Percentiles rank a stretch among this genome's conserved stretches.
phyloP scores from a whole-genome alignment of 179 eudicot genomes.

The Beta macrorhiza region DNA sequence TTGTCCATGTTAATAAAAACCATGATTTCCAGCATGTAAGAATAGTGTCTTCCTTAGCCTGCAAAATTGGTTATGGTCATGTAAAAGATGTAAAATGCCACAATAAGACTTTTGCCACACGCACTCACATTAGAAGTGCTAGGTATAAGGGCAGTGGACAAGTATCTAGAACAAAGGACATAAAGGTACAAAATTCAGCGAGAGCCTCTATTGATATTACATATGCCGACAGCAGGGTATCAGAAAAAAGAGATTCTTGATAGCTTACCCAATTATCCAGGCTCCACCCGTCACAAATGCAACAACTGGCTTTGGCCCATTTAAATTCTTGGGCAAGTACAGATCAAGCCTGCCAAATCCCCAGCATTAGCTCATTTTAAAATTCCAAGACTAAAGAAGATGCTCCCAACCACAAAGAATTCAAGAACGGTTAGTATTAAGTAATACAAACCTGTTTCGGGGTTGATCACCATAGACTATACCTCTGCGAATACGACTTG shows the following conservation, averaged over 20 bases:
- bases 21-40: not conserved
- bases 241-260: not conserved
- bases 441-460: conserved; percentile 63
- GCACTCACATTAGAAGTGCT: not conserved
- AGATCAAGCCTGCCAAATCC: conserved; percentile 75
- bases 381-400: not conserved
- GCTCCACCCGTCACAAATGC: conserved; percentile 99
- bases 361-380: conserved; percentile 20
- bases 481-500: conserved; percentile 68
- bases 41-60: not conserved
- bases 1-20: not conserved
- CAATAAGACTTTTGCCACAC: too few species aligned
- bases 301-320: conserved; percentile 85
- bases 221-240: not conserved
- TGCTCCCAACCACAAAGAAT: not conserved
- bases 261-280: conserved; percentile 92
- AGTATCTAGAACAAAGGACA: not conserved
- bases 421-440: not conserved
- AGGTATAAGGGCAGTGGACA: not conserved
- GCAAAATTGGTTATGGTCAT: not conserved
- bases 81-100: not conserved
- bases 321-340: conserved; percentile 68
- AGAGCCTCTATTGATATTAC: not conserved
- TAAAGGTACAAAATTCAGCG: not conserved
- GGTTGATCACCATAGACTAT: conserved; percentile 83